Evolutionary conservation across 805 yeast genomes (phyloP).

Genomic region (Kurtzmaniella cleridarum): DNA sequence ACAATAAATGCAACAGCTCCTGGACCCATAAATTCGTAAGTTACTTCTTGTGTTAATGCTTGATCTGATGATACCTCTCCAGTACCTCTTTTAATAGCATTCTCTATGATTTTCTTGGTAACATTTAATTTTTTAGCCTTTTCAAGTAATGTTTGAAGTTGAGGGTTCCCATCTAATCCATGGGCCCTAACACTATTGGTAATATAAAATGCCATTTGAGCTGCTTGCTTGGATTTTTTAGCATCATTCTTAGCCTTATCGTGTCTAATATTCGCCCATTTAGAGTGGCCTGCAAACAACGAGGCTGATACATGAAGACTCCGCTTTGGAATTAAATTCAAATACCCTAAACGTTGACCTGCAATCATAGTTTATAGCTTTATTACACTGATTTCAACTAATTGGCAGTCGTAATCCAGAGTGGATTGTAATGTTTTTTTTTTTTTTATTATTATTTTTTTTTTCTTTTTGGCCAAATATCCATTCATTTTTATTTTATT

Average conservation of each 20-base stretch:
- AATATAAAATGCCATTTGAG: slow-evolving; percentile 67
- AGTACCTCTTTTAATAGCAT: slow-evolving; percentile 79
- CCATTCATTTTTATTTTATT: background rate
- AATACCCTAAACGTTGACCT: background rate
- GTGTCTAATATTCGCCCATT: slow-evolving; percentile 94
- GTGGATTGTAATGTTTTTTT: no score
- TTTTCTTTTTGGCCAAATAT: background rate
- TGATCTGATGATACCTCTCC: slow-evolving; percentile 53
- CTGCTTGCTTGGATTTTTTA: slow-evolving; percentile 61
- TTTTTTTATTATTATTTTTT: no score
- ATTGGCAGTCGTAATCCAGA: no score
- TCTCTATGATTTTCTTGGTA: slow-evolving; percentile 79
- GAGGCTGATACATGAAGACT: slow-evolving; percentile 9
- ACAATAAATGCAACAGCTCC: slow-evolving; percentile 84
- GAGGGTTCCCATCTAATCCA: slow-evolving; percentile 56
- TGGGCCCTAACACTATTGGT: slow-evolving; percentile 70
- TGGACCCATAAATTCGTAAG: slow-evolving; percentile 89
- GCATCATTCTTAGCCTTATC: slow-evolving; percentile 92
- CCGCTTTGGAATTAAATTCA: background rate
- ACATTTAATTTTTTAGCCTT: slow-evolving; percentile 72
- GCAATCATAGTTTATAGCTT: no score
- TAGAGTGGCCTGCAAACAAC: slow-evolving; percentile 74
- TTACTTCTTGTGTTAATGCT: slow-evolving; percentile 45
- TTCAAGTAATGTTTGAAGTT: slow-evolving; percentile 73
- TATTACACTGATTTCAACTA: no score